A percentile compares a stretch with the other conserved stretches of the same genome.
Conservation (phyloP, 495 filamentous ascomycete genomes). For the Daldinia loculata region DNA sequence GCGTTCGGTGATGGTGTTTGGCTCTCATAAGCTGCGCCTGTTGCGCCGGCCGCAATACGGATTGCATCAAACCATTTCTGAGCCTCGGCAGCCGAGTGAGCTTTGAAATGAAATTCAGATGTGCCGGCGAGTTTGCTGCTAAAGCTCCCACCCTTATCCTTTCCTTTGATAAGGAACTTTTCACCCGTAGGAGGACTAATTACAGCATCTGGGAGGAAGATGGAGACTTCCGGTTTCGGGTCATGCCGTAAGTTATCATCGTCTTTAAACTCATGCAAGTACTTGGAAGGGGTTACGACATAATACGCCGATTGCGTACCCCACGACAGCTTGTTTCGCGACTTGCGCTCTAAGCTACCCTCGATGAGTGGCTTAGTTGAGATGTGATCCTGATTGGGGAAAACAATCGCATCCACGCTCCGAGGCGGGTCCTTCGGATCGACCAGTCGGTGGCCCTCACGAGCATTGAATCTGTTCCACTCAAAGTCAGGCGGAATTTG, state of each 20-base stretch:
- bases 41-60: conserved; percentile 53
- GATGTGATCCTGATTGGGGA: conserved; percentile 86
- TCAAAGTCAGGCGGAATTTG: conserved; percentile 90
- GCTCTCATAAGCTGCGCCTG: conserved; percentile 45
- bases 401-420: conserved; percentile 72
- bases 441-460: conserved; percentile 76
- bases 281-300: conserved; percentile 84
- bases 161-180: conserved; percentile 96
- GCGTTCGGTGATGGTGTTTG: conserved; percentile 35
- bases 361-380: conserved; percentile 85
- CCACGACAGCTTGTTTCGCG: conserved; percentile 74
- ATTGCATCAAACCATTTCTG: conserved; percentile 85
- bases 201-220: conserved; percentile 91
- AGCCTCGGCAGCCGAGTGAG: conserved; percentile 76
- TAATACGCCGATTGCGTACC: conserved; percentile 86
- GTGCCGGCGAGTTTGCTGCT: conserved; percentile 62
- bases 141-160: conserved; percentile 69
- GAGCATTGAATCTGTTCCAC: conserved; percentile 81
- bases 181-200: conserved; percentile 76
- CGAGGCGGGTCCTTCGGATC: conserved; percentile 78
- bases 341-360: conserved; percentile 86
- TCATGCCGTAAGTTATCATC: conserved; percentile 84
- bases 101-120: conserved; percentile 66
- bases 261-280: conserved; percentile 95
- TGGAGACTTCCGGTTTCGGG: conserved; percentile 81